Conservation (phyloP, 345 rosid species). For the Syzygium oleosum region DNA sequence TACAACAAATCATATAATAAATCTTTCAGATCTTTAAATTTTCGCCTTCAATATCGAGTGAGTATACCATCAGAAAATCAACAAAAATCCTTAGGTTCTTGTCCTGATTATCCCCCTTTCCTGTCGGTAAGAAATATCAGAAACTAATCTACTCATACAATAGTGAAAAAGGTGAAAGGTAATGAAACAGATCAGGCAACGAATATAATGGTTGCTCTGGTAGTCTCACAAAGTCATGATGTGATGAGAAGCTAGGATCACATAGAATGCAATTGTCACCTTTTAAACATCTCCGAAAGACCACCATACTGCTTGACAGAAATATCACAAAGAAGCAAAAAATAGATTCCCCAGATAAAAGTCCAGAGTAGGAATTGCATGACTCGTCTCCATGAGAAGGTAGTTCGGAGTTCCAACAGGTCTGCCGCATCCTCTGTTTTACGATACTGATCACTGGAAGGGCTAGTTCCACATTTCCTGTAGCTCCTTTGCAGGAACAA, state of each 20-base stretch:
- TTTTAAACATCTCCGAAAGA: conserved; percentile 72
- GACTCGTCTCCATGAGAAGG: conserved; percentile 53
- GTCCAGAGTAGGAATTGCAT: conserved; percentile 60
- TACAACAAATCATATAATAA: neutral
- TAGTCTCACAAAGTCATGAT: neutral
- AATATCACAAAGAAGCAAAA: conserved; percentile 54
- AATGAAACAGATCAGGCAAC: neutral
- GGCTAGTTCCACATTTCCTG: conserved; percentile 15
- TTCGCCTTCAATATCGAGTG: neutral
- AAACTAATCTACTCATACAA: neutral
- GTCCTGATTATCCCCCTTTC: neutral
- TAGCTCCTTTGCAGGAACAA: conserved; percentile 32
- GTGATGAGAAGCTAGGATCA: neutral
- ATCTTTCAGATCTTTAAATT: neutral
- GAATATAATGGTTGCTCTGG: neutral
- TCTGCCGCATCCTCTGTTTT: conserved; percentile 11
- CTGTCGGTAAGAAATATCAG: neutral
- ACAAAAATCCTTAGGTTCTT: neutral
- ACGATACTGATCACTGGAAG: conserved; percentile 10
- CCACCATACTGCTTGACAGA: conserved; percentile 61
- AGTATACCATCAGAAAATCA: neutral
- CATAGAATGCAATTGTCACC: conserved; percentile 27
- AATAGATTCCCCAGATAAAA: conserved; percentile 56
- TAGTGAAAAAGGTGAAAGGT: neutral
- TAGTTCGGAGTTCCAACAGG: conserved; percentile 12